Evolutionary conservation across 345 rosid genomes (phyloP).

Genomic region (Trapa bicornis): DNA sequence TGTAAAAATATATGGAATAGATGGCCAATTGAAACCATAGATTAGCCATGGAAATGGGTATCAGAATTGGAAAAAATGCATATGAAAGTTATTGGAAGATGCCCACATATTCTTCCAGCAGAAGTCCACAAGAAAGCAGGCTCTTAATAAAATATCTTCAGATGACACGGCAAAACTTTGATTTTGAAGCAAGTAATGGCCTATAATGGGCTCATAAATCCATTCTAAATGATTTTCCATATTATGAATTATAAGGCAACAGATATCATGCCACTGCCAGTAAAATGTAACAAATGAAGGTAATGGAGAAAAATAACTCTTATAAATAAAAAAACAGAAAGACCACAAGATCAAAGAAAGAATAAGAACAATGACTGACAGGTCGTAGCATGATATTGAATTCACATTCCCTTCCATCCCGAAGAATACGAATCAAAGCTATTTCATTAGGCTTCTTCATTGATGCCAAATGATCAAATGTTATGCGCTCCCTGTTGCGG

Average conservation of each 20-base stretch:
- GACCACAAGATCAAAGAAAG: neutral
- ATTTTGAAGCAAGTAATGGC: neutral
- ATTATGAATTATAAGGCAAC: neutral
- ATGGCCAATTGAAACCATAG: neutral
- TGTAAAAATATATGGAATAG: neutral
- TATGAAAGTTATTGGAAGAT: too few relatives aligned
- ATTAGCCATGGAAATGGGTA: neutral
- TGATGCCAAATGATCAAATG: slow-evolving; percentile 79
- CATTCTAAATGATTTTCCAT: neutral
- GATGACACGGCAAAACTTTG: neutral
- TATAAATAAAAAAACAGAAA: too few relatives aligned
- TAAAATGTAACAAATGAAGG: neutral
- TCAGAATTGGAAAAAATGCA: neutral
- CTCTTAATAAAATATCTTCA: neutral
- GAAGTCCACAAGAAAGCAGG: neutral
- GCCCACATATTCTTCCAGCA: too few relatives aligned
- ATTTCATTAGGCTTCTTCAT: slow-evolving; percentile 82
- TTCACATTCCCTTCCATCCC: slow-evolving; percentile 53
- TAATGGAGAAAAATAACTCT: neutral
- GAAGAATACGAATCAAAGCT: slow-evolving; percentile 46
- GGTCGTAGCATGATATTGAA: slow-evolving; percentile 45
- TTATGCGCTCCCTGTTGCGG: slow-evolving; percentile 71
- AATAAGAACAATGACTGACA: slow-evolving; percentile 35
- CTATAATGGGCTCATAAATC: neutral
- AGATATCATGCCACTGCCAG: neutral